These are phyloP conservation scores for Helianthus annuus DNA, from an alignment of 129 eudicot genomes.

Conservation along the genomic window HanXRQr2.0-SUNRISE NC_035448.2:121286809-121287308, in stretches of 20 bases:
- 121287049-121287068: not conserved
- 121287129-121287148: constrained; percentile 56
- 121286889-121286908: not conserved
- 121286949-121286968: constrained; percentile 60
- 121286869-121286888: not conserved
- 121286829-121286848: constrained; percentile 46
- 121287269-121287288: constrained; percentile 41
- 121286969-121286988: constrained; percentile 62
- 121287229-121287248: constrained; percentile 47
- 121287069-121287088: not conserved
- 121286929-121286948: constrained; percentile 57
- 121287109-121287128: constrained; percentile 54
- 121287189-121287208: constrained; percentile 42
- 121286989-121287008: constrained; percentile 88
- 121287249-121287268: constrained; percentile 36
- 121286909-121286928: not conserved
- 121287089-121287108: constrained; percentile 30
- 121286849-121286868: constrained; percentile 32
- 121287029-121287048: constrained; percentile 26
- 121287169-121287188: constrained; percentile 54
- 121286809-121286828: constrained; percentile 51
- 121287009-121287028: constrained; percentile 84
- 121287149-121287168: constrained; percentile 55
- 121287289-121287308: constrained; percentile 55
- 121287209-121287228: constrained; percentile 50